Evolutionary conservation across 176 grass and related monocot genomes (phyloP), one percentile per base, ranked within the genome.

Genomic region (Zoysia japonica): DNA sequence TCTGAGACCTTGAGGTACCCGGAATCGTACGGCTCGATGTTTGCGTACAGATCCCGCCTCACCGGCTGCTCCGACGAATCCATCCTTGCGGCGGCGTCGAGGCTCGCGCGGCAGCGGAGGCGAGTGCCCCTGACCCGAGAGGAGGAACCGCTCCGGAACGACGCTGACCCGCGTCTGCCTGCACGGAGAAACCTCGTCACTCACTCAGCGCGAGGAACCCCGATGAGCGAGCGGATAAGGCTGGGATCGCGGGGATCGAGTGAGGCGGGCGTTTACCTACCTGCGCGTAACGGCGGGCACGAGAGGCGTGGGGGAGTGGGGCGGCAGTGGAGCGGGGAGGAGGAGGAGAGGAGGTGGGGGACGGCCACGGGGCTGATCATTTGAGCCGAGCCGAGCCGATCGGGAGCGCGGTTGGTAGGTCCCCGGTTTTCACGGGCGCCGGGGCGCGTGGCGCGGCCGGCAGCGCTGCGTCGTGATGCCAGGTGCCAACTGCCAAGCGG

Each of bases 1-100:
- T 87, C 84, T 52, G 96, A 99, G 39, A 99, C 92, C 79, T 88
- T 91, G 54, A 99, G 79, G 57, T 85, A 92, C 0, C 96, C 92
- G 16, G 78, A 77, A 66, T 62, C 81, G 72, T 86, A 99, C 6
- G 96, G 90, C 75, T 98, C 96, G 61, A 86, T 69, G 9, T 82
- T 83, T 49, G 92, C 57, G 83, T 94, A 94, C 65, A 98, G 84
- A 60, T 80, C 79, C 66, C 41, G 81, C 15, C 88, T 85, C 45
- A 85, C 19, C 44, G 44, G 56, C 36, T 61, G 56, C 47, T 28
- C 70, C 7, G 48, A 47, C 39, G 51, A 9, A 48, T 81, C 87
- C 87, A 89, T 89, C 60, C n/a, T 3, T 49, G 63, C 16, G 14
- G 38, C 65, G 41, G 38, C 10, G 15, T 3, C 59, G 51, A 11